Evolutionary conservation across 164 flowering plant species (phyloP), one percentile per base, ranked within the genome.

Genomic region (Nymphaea colorata): DNA sequence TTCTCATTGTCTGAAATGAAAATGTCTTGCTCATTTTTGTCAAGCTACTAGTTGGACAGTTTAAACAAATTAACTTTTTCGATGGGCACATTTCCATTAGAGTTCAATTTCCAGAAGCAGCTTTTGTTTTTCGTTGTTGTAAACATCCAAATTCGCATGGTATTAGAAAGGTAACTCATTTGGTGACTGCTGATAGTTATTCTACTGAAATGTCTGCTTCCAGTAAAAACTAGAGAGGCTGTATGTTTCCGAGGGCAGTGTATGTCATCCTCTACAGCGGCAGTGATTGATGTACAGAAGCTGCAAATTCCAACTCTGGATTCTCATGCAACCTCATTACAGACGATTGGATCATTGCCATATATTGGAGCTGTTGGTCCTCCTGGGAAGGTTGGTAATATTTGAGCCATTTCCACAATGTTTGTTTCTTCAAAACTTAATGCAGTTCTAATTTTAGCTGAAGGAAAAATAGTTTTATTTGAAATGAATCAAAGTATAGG

Each of bases 261-360:
- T 73, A 63, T 78, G 73, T 71, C 86, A 55, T 82, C 96, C 63
- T 75, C 84, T 53, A 64, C 86, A 25, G 67, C 88, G 18, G 68
- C 80, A 4, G 76, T 85, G 51, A 81, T 90, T 68, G 85, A 82
- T 67, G n/a, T 84, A 75, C 89, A 81, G 67, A 84, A 84, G 80
- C 75, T 86, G 61, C 76, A 76, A 62, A 69, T 90, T 62, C 80
- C 81, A 68, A 82, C 91, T 70, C 73, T 86, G 67, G 88, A 84
- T 69, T 68, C 71, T 66, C 79, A 80, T 70, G 67, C 86, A 70
- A 73, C 69, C 78, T 71, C 86, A 11, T 53, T 72, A 59, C 67
- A 80, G 66, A 72, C 78, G 17, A 73, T 77, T 62, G 81, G 84
- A 69, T 81, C 84, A 45, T 83, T 86, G 88, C 67, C 86, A 14